Conservation (phyloP, 2,329 filamentous ascomycete genomes). For the Metarhizium guizhouense region DNA sequence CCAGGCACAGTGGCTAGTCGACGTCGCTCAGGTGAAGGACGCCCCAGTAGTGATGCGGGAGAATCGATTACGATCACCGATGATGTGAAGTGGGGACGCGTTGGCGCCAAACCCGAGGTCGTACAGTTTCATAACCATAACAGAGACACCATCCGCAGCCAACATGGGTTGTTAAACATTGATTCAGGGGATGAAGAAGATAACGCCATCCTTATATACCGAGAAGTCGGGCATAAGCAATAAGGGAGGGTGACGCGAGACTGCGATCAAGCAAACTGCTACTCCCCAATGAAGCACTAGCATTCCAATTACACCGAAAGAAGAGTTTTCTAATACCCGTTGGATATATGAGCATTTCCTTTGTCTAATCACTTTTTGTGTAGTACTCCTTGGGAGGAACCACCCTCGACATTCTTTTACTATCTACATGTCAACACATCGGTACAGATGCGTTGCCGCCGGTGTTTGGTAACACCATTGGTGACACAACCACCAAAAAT, state of each 20-base stretch:
- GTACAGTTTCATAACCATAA: slow-evolving; percentile 45
- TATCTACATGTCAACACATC: background rate
- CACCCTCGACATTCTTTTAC: background rate
- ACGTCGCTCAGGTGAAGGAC: slow-evolving; percentile 40
- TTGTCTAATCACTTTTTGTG: background rate
- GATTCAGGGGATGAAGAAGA: slow-evolving; percentile 25
- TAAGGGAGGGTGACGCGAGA: background rate
- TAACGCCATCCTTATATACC: slow-evolving; percentile 16
- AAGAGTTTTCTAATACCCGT: background rate
- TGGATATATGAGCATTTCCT: background rate
- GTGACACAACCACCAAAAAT: background rate
- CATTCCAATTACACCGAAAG: background rate
- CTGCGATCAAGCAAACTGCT: background rate
- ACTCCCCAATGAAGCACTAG: background rate
- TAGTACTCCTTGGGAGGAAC: background rate
- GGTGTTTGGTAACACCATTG: background rate
- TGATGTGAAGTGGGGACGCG: slow-evolving; percentile 43
- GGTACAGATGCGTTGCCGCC: background rate
- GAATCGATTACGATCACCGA: slow-evolving; percentile 30
- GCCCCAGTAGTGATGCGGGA: slow-evolving; percentile 51
- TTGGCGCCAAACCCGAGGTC: slow-evolving; percentile 41
- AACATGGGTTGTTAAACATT: slow-evolving; percentile 40
- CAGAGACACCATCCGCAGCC: slow-evolving; percentile 39
- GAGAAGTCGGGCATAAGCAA: background rate
- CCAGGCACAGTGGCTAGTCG: slow-evolving; percentile 19